Evolutionary conservation across 345 rosid genomes (phyloP).

Genomic region (Gossypium arboreum): DNA sequence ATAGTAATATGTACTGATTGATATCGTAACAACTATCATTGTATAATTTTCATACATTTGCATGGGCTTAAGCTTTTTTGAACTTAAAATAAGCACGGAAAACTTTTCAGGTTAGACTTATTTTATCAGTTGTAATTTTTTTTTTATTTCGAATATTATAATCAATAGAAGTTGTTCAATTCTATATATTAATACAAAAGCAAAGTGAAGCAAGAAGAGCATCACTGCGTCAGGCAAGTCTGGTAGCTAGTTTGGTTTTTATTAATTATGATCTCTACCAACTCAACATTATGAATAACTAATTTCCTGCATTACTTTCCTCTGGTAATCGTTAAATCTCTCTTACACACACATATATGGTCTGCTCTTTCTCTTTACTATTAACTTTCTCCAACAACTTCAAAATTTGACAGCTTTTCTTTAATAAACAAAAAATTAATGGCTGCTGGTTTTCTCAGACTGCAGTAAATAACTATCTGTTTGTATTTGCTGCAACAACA

Average conservation of each 20-base stretch:
- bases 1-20: too few relatives aligned
- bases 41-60: too few relatives aligned
- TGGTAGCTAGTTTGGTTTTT: neutral
- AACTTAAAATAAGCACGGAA: too few relatives aligned
- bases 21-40: too few relatives aligned
- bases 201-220: neutral
- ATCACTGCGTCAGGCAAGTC: neutral
- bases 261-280: neutral
- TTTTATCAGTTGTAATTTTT: too few relatives aligned
- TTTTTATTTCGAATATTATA: too few relatives aligned
- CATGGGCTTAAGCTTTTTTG: too few relatives aligned
- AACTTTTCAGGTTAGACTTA: too few relatives aligned
- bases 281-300: neutral
- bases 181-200: too few relatives aligned
- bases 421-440: neutral
- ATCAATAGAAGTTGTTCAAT: too few relatives aligned
- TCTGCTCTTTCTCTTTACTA: too few relatives aligned
- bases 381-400: neutral
- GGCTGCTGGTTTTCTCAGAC: neutral
- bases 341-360: neutral
- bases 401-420: neutral
- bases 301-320: neutral
- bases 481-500: neutral
- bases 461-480: neutral
- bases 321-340: neutral